Evolutionary conservation across 177 flowering plant species (phyloP).

Genomic region (Telopea speciosissima): DNA sequence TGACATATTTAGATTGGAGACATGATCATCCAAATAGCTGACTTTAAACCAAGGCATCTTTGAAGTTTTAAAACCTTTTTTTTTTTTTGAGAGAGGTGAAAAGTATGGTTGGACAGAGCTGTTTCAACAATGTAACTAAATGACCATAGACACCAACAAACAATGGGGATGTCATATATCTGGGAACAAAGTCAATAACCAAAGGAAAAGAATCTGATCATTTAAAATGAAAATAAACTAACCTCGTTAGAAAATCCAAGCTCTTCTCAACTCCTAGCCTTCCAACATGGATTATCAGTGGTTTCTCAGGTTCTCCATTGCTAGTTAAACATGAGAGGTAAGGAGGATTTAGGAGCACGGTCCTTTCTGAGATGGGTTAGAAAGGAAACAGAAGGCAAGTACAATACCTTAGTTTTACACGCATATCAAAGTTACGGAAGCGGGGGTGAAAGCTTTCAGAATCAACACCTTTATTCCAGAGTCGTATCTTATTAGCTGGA

Average conservation of each 20-base stretch:
- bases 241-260: conserved; percentile 90
- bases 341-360: background rate
- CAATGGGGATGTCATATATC: background rate
- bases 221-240: conserved; percentile 7
- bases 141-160: background rate
- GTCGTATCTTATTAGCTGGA: conserved; percentile 81
- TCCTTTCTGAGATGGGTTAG: background rate
- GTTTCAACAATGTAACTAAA: background rate
- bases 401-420: conserved; percentile 49
- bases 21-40: background rate
- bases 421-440: conserved; percentile 65
- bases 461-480: conserved; percentile 99
- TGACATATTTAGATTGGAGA: background rate
- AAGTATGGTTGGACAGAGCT: background rate
- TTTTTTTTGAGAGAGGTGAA: background rate
- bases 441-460: conserved; percentile 87
- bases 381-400: background rate
- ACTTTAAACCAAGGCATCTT: background rate
- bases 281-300: conserved; percentile 89
- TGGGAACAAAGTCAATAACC: background rate
- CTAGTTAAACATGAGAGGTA: conserved; percentile 29
- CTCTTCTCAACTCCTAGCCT: conserved; percentile 96
- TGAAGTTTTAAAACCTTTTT: background rate
- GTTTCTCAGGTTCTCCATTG: conserved; percentile 85
- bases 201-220: background rate